A percentile compares a stretch with the other conserved stretches of the same genome.
These are phyloP conservation scores for Fusarium goolgardi DNA, from an alignment of 2,329 filamentous ascomycete genomes.

Conservation along the genomic window DNA sequence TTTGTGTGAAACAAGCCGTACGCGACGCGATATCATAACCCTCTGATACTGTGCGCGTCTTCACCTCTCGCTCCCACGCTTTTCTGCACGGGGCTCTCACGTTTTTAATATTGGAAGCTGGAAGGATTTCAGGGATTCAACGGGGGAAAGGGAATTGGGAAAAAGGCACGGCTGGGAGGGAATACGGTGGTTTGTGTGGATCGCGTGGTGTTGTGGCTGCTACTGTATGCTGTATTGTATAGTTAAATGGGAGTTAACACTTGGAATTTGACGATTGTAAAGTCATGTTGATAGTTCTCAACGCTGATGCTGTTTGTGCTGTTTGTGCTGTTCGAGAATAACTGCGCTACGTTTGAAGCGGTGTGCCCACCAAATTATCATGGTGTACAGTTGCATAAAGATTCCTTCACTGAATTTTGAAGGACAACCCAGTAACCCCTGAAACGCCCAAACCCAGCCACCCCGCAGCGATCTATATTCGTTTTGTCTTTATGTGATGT, in stretches of 20 bases:
- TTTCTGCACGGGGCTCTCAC: slow-evolving; percentile 11
- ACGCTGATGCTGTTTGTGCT: background rate
- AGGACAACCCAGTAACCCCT: slow-evolving; percentile 1
- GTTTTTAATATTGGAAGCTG: slow-evolving; percentile 27
- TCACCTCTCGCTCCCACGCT: slow-evolving; percentile 8
- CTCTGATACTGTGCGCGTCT: slow-evolving; percentile 3
- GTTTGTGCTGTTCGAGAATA: background rate
- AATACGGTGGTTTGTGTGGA: slow-evolving; percentile 18
- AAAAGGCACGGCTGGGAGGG: slow-evolving; percentile 25
- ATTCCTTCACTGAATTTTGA: background rate
- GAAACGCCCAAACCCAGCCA: background rate
- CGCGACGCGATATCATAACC: slow-evolving; percentile 1
- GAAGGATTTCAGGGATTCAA: slow-evolving; percentile 27
- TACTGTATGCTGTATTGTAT: slow-evolving; percentile 44
- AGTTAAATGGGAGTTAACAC: slow-evolving; percentile 39
- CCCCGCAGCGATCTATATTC: background rate
- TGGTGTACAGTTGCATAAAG: slow-evolving; percentile 10
- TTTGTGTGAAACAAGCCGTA: slow-evolving; percentile 1
- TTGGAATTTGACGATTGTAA: slow-evolving; percentile 31
- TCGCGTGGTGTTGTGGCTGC: slow-evolving; percentile 38
- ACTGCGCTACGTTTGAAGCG: background rate
- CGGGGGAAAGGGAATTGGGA: slow-evolving; percentile 8
- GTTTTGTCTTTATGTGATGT: slow-evolving; percentile 73
- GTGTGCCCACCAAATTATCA: background rate
- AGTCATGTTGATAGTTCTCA: background rate